Evolutionary conservation across 768 basidiomycete genomes (phyloP).

Genomic region (Tricholoma hemisulphureum): DNA sequence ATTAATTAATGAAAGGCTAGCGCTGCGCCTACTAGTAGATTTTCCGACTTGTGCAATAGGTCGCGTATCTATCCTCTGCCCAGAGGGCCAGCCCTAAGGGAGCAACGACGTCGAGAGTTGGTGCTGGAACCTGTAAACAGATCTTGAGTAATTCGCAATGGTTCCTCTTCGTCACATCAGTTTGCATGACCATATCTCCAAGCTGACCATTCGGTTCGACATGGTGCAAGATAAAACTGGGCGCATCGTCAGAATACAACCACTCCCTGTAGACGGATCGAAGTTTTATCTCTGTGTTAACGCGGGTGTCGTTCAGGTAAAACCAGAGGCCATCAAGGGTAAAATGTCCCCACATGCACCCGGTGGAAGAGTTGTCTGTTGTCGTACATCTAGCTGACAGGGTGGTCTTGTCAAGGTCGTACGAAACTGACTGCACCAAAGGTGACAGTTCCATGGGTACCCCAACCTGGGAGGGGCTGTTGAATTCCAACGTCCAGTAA

Average conservation of each 20-base stretch:
- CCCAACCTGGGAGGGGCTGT: not conserved
- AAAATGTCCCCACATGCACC: not conserved
- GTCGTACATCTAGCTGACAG: not conserved
- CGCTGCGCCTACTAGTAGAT: not conserved
- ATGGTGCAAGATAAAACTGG: conserved; percentile 10
- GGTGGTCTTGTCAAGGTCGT: not conserved
- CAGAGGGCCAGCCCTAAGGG: conserved; percentile 8
- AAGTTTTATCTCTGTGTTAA: not conserved
- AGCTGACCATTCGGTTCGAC: not conserved
- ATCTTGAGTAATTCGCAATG: conserved; percentile 14
- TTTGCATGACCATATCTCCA: conserved; percentile 8
- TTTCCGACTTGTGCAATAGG: conserved; percentile 1
- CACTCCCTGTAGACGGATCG: conserved; percentile 11
- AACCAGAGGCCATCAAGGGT: not conserved
- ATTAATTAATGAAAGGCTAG: no score
- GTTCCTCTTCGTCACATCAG: conserved; percentile 14
- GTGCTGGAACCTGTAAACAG: conserved; percentile 3
- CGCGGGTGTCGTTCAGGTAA: not conserved
- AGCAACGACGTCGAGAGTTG: conserved; percentile 3
- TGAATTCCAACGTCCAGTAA: not conserved
- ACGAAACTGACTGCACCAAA: conserved; percentile 2
- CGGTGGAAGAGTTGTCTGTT: not conserved
- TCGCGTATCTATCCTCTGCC: conserved; percentile 8
- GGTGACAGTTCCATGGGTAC: not conserved
- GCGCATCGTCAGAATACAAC: conserved; percentile 14